Evolutionary conservation across 805 yeast species (phyloP).

Genomic region (Kodamaea nitidulidarum): DNA sequence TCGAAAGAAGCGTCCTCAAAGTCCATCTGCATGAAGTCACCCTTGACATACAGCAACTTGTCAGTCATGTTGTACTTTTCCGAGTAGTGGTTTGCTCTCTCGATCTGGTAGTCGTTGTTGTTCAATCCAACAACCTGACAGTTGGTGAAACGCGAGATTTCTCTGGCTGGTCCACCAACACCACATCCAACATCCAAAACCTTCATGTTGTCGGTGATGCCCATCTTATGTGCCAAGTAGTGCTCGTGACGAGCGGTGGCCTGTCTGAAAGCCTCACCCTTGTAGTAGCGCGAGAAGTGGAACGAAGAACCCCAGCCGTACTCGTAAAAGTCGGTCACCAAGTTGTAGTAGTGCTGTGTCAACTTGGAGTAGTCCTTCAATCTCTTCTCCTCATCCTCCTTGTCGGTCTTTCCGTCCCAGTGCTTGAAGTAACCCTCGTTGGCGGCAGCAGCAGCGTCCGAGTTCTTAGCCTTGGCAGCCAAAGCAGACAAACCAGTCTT

Average conservation of each 20-base stretch:
- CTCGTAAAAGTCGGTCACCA: conserved; percentile 96
- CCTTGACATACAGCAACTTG: conserved; percentile 84
- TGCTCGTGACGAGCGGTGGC: conserved; percentile 98
- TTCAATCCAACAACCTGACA: conserved; percentile 85
- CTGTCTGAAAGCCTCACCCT: conserved; percentile 90
- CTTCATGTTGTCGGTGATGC: conserved; percentile 70
- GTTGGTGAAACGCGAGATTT: conserved; percentile 87
- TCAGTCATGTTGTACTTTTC: conserved; percentile 58
- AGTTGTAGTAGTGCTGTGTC: conserved; percentile 93
- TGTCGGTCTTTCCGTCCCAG: conserved; percentile 89
- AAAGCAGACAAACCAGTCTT: conserved; percentile 75
- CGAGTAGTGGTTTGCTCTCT: conserved; percentile 83
- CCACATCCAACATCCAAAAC: conserved; percentile 99
- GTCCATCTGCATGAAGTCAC: conserved; percentile 99
- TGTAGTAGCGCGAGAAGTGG: conserved; percentile 93
- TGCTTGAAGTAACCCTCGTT: conserved; percentile 89
- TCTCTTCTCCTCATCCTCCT: conserved; percentile 68
- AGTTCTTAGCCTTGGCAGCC: conserved; percentile 59
- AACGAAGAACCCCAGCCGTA: conserved; percentile 99
- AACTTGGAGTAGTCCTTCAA: conserved; percentile 82
- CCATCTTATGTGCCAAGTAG: conserved; percentile 84
- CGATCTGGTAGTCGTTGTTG: conserved; percentile 96
- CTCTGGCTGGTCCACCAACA: conserved; percentile 99
- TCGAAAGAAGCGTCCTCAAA: conserved; percentile 87
- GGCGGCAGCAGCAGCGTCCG: conserved; percentile 71